Conservation (phyloP, 768 basidiomycete species). For the Xerocomellus intermedius region DNA sequence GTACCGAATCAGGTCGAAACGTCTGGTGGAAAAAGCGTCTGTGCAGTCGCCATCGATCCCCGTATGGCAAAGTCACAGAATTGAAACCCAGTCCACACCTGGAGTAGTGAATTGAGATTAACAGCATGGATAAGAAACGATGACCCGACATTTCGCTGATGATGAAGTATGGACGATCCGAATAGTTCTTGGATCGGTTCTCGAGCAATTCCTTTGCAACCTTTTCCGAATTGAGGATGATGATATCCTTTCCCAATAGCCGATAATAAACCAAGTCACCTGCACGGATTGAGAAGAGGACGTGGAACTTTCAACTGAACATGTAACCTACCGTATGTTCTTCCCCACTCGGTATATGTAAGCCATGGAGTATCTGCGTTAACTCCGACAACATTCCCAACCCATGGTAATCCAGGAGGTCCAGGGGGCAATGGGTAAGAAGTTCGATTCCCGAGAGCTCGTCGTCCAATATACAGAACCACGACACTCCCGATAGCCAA, state of each 20-base stretch:
- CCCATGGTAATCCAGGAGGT: no score
- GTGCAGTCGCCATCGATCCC: constrained; percentile 4
- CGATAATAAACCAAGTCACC: not conserved
- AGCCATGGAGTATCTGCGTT: constrained; percentile 1
- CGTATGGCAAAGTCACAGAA: not conserved
- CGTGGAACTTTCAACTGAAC: not conserved
- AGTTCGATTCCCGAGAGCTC: not conserved
- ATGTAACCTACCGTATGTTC: constrained; percentile 2
- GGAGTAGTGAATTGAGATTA: no score
- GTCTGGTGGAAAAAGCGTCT: constrained; percentile 14
- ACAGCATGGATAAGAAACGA: not conserved
- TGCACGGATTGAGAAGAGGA: not conserved
- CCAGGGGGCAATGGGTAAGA: no score
- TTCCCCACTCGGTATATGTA: constrained; percentile 10
- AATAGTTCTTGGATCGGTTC: no score
- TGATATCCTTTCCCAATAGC: no score
- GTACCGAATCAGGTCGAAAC: not conserved
- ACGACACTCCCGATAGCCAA: not conserved
- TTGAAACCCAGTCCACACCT: constrained; percentile 4
- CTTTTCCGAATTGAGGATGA: no score
- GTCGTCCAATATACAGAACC: not conserved
- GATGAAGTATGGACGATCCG: not conserved
- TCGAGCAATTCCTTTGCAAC: no score
- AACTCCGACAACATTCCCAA: not conserved
- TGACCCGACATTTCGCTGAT: not conserved